Evolutionary conservation across 1,284 basidiomycete species (phyloP).

Genomic region (Meripilus lineatus): DNA sequence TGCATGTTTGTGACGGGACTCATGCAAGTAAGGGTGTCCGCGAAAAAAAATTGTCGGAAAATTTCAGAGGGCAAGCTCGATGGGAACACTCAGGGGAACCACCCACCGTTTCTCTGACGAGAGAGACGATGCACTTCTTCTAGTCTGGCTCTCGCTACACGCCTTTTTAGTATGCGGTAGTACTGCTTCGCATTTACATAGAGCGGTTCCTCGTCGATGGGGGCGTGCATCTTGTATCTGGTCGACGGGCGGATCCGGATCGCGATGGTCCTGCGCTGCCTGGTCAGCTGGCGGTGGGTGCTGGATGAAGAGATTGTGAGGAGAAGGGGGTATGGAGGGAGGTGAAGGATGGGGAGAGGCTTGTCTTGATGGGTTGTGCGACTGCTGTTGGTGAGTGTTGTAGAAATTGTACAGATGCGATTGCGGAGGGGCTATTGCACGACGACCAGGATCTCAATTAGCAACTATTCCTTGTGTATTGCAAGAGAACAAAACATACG

Average conservation of each 20-base stretch:
- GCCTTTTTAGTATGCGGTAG: conserved; percentile 90
- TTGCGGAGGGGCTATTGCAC: conserved; percentile 12
- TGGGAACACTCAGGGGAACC: not conserved
- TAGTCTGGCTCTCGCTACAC: conserved; percentile 81
- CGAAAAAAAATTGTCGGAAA: not conserved
- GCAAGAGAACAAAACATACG: conserved; percentile 22
- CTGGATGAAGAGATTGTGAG: conserved; percentile 24
- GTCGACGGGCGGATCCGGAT: conserved; percentile 26
- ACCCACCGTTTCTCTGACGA: conserved; percentile 79
- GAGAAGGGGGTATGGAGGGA: conserved; percentile 20
- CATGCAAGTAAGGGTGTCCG: conserved; percentile 91
- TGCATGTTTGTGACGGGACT: conserved; percentile 96
- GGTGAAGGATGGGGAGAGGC: conserved; percentile 23
- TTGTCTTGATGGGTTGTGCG: conserved; percentile 22
- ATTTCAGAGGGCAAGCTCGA: not conserved
- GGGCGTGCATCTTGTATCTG: conserved; percentile 30
- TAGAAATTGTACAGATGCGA: conserved; percentile 26
- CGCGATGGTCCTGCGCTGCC: conserved; percentile 18
- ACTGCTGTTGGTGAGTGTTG: conserved; percentile 20
- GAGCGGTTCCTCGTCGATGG: conserved; percentile 87
- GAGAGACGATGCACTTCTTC: conserved; percentile 92
- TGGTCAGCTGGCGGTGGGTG: conserved; percentile 18
- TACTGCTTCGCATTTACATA: conserved; percentile 99
- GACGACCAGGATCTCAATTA: conserved; percentile 1
- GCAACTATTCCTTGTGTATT: too few species aligned